Percentiles rank a stretch among this genome's conserved stretches.
Evolutionary conservation across 352 stramenopile species (phyloP).

Genomic region (Phytopythium boreale): DNA sequence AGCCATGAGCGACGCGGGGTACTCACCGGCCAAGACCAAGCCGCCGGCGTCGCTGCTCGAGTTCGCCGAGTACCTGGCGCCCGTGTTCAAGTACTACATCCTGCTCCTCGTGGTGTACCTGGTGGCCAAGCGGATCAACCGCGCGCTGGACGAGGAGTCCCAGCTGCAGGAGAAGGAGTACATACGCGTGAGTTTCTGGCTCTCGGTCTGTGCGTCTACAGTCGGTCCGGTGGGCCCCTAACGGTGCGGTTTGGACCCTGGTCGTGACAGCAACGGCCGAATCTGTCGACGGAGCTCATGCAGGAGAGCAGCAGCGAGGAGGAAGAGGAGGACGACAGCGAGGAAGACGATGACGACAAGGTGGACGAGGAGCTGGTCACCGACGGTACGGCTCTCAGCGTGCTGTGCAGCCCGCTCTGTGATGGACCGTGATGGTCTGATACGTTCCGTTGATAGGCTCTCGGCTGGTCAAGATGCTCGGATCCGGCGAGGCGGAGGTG

Average conservation of each 20-base stretch:
- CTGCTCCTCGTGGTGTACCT: slow-evolving; percentile 57
- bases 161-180: slow-evolving; percentile 37
- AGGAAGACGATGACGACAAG: slow-evolving; percentile 25
- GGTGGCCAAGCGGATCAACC: slow-evolving; percentile 57
- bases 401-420: not conserved
- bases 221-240: not conserved
- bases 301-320: slow-evolving; percentile 47
- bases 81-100: slow-evolving; percentile 79
- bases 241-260: not conserved
- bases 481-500: slow-evolving; percentile 13
- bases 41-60: slow-evolving; percentile 51
- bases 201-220: not conserved
- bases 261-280: slow-evolving; percentile 23
- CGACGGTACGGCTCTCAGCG: slow-evolving; percentile 32
- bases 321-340: slow-evolving; percentile 19
- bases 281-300: slow-evolving; percentile 50
- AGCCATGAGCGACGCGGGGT: not conserved
- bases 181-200: slow-evolving; percentile 6
- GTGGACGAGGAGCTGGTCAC: slow-evolving; percentile 75
- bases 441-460: slow-evolving; percentile 18
- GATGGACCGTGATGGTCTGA: not conserved
- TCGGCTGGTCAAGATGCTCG: slow-evolving; percentile 26
- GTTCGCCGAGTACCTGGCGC: slow-evolving; percentile 43
- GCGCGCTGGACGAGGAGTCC: slow-evolving; percentile 49
- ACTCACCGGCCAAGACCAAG: slow-evolving; percentile 8